A percentile compares a stretch with the other conserved stretches of the same genome.
Evolutionary conservation across 352 stramenopile species (phyloP).

Genomic region (Phytophthora agathidicida): DNA sequence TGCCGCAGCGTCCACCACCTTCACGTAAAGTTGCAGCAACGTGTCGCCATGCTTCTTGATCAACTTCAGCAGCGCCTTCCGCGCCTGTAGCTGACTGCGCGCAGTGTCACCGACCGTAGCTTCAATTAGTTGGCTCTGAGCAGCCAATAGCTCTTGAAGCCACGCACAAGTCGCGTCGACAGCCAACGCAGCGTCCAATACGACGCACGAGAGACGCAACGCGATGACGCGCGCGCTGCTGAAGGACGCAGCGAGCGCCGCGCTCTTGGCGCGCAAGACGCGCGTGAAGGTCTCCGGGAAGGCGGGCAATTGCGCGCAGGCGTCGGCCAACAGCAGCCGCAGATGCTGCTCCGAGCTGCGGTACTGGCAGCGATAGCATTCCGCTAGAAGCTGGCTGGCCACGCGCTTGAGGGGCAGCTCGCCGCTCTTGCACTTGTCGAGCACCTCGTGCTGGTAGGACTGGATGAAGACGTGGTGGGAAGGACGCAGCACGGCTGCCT

Average conservation of each 20-base stretch:
- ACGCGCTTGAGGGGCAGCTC: slow-evolving; percentile 70
- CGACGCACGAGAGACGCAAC: slow-evolving; percentile 59
- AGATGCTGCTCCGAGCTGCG: slow-evolving; percentile 64
- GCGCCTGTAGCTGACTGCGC: slow-evolving; percentile 48
- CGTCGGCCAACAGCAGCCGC: slow-evolving; percentile 50
- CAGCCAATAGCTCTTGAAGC: slow-evolving; percentile 50
- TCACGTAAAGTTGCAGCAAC: slow-evolving; percentile 51
- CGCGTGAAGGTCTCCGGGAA: slow-evolving; percentile 60
- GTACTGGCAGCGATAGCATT: slow-evolving; percentile 59
- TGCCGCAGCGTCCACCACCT: slow-evolving; percentile 27
- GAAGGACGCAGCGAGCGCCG: slow-evolving; percentile 60
- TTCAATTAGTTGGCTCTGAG: slow-evolving; percentile 66
- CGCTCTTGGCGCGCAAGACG: slow-evolving; percentile 46
- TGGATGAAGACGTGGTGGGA: slow-evolving; percentile 60
- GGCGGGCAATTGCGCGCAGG: slow-evolving; percentile 34
- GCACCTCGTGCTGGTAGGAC: slow-evolving; percentile 67
- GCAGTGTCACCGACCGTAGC: slow-evolving; percentile 52
- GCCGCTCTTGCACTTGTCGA: slow-evolving; percentile 64
- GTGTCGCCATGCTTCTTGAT: slow-evolving; percentile 45
- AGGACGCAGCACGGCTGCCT: slow-evolving; percentile 55
- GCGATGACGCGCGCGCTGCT: slow-evolving; percentile 54
- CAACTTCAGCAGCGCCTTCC: slow-evolving; percentile 51
- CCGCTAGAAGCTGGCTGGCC: slow-evolving; percentile 62
- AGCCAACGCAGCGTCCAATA: slow-evolving; percentile 47
- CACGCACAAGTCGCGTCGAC: slow-evolving; percentile 29